Evolutionary conservation across 2,329 filamentous ascomycete species (phyloP).

Genomic region (Massarina eburnea): DNA sequence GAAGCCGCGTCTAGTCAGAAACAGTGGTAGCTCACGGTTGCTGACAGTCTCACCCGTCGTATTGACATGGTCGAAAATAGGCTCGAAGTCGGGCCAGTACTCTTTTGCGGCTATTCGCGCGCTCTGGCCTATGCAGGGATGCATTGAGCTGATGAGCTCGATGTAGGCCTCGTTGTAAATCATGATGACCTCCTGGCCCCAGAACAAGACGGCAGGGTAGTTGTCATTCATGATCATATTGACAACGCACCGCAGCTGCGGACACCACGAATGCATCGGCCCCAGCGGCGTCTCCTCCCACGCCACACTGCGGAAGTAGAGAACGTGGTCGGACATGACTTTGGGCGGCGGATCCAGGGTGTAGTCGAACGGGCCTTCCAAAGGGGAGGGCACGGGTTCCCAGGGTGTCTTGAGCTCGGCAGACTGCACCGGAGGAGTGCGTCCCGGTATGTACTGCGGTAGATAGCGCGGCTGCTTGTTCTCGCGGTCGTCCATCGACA

Average conservation of each 20-base stretch:
- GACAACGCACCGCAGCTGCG: slow-evolving; percentile 71
- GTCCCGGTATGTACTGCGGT: slow-evolving; percentile 22
- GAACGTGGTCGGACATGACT: slow-evolving; percentile 64
- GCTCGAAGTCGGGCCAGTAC: slow-evolving; percentile 54
- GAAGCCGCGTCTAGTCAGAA: slow-evolving; percentile 66
- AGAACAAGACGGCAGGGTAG: slow-evolving; percentile 63
- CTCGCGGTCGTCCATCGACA: slow-evolving; percentile 5
- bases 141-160: slow-evolving; percentile 28
- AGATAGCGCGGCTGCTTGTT: slow-evolving; percentile 47
- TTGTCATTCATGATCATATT: slow-evolving; percentile 68
- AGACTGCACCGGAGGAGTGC: neutral
- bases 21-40: slow-evolving; percentile 68
- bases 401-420: neutral
- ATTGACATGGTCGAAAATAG: slow-evolving; percentile 24
- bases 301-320: slow-evolving; percentile 67
- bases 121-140: slow-evolving; percentile 62
- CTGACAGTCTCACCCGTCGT: slow-evolving; percentile 23
- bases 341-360: slow-evolving; percentile 10
- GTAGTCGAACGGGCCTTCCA: slow-evolving; percentile 7
- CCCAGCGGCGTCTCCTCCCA: slow-evolving; percentile 73
- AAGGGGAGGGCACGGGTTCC: neutral
- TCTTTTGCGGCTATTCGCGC: slow-evolving; percentile 68
- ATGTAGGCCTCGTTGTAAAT: slow-evolving; percentile 44
- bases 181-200: slow-evolving; percentile 42
- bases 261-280: slow-evolving; percentile 69